Evolutionary conservation across 2,329 filamentous ascomycete species (phyloP), one percentile per base, ranked within the genome.

Genomic region (Cladorrhinum sp.): DNA sequence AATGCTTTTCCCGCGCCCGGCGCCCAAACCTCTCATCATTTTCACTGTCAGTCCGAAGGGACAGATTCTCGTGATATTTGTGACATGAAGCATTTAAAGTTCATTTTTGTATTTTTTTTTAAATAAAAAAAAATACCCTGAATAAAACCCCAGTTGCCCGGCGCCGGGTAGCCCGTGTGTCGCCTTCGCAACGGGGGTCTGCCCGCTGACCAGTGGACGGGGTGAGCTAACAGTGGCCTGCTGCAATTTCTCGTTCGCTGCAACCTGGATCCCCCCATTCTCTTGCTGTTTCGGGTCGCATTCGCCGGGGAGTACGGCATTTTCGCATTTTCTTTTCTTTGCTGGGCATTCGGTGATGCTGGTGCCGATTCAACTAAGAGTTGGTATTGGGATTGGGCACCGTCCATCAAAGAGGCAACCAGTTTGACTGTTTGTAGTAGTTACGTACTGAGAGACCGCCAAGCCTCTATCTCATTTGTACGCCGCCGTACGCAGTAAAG

Each of bases 121-220:
- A 12, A 36, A 36, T 10, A 36, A 36, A 36, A 16, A 36, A 36
- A 36, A 36, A 36, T 3, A 4, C 3, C 12, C 32, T 12, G 16
- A 36, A 36, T 12, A 36, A 36, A 36, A 29, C 4, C 4, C 25
- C 25, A 29, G 25, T 29, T 29, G 25, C 52, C 45, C 52, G 52
- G 52, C 32, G 36, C 52, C 53, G 53, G 25, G 53, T 48, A n/a
- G n/a, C 9, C 12, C 32, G 32, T 45, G 53, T 49, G 53, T 56
- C 53, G 53, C 53, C 53, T 36, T 56, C 53, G 53, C 53, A 56
- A 56, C 53, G 38, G 53, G 50, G 29, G 29, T 53, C 32, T 45
- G 18, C 29, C 25, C 41, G 53, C 53, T 49, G 53, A 45, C 53
- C 32, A 56, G 32, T 54, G n/a, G 29, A 24, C 50, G 22, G 24